These are phyloP conservation scores for Fusarium sp. DNA, from an alignment of 2,329 filamentous ascomycete genomes.

Conservation along the genomic window DNA sequence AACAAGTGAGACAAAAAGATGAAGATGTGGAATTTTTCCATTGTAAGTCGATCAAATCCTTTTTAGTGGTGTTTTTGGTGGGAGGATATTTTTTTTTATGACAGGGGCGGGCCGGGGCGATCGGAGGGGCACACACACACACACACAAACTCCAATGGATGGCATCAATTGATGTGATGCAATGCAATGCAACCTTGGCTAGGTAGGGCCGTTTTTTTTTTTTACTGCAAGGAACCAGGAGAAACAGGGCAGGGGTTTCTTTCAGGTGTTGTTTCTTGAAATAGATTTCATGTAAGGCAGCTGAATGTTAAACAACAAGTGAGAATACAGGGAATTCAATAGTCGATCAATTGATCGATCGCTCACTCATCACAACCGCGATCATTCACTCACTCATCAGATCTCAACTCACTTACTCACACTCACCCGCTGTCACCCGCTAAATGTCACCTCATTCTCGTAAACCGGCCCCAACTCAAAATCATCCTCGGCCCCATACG, in stretches of 20 bases:
- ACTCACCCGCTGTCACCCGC: not conserved
- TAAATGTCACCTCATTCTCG: slow-evolving; percentile 19
- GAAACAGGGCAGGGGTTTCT: not conserved
- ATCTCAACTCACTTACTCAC: no score
- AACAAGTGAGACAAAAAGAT: slow-evolving; percentile 22
- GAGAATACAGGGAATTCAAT: not conserved
- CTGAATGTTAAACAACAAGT: not conserved
- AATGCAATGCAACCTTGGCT: slow-evolving; percentile 12
- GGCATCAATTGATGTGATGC: not conserved
- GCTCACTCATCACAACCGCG: slow-evolving; percentile 5
- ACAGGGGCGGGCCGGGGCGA: slow-evolving; percentile 10
- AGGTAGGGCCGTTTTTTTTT: not conserved
- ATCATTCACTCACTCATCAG: not conserved
- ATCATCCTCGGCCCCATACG: not conserved
- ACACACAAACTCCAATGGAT: not conserved
- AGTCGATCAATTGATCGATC: not conserved
- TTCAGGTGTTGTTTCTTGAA: not conserved
- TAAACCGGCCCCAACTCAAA: slow-evolving; percentile 28
- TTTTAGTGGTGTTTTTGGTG: slow-evolving; percentile 7
- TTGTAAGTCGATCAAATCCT: not conserved
- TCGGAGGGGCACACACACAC: not conserved
- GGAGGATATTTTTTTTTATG: not conserved
- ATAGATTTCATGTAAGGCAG: not conserved
- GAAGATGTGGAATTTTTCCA: not conserved
- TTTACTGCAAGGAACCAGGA: slow-evolving; percentile 29